Evolutionary conservation across 164 flowering plant species (phyloP), one percentile per base, ranked within the genome.

Genomic region (Chloranthus sessilifolius): DNA sequence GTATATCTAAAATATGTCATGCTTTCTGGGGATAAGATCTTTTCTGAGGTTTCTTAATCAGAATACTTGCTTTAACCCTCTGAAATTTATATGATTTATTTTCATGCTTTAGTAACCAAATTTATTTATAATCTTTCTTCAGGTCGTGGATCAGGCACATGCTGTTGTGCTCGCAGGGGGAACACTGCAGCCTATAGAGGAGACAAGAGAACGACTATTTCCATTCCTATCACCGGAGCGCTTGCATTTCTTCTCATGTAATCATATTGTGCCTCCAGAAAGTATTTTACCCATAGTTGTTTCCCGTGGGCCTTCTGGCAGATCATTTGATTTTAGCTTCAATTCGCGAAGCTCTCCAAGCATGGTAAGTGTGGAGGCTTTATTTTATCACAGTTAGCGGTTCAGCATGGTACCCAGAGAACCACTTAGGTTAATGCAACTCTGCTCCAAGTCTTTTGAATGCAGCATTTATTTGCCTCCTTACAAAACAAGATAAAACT

Each of bases 131-230:
- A 44, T 22, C 10, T 35, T 46, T 62, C 17, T 68, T 40, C 62
- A 94, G 99, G 68, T 94, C 53, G 61, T 69, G 27, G 73, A 79
- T 61, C 75, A 86, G 78, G 90, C 95, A 43, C 99, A 77, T 71
- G 96, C 99, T 50, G 86, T 94, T 49, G 63, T 94, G 36, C 64
- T 94, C 61, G 95, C 95, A 8, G 97, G 99, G 14, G 99, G 97
- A 21, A 94, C 99, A 45, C 73, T 94, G 64, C 96, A 87, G 62
- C 99, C 99, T 22, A 73, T 89, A 39, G 97, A 87, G 68, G 97
- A 89, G 65, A 89, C 85, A 61, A 75, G 75, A 68, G 87, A 81
- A 64, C 70, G 97, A 27, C 86, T 89, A 24, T 94, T 94, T 59
- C 95, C 97, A 24, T 68, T 80, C 70, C 61, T 89, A 65, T 62